Evolutionary conservation across 768 basidiomycete species (phyloP).

Genomic region (Auricularia sp.): DNA sequence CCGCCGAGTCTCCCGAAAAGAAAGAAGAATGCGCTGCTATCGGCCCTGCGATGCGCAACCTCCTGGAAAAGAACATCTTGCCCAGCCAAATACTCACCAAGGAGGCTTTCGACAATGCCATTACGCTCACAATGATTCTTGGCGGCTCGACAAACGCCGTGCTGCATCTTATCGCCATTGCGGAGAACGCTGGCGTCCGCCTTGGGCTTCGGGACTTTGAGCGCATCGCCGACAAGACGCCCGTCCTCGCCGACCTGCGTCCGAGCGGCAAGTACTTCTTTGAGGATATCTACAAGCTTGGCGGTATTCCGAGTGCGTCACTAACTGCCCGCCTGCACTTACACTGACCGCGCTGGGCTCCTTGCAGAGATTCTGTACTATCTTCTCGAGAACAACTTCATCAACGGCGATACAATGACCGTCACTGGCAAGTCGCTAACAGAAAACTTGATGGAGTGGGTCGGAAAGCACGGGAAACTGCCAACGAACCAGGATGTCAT

Average conservation of each 20-base stretch:
- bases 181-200: constrained; percentile 86
- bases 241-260: constrained; percentile 93
- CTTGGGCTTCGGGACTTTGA: constrained; percentile 91
- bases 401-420: constrained; percentile 85
- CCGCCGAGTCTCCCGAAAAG: constrained; percentile 88
- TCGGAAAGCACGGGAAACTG: constrained; percentile 66
- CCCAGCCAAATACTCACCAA: constrained; percentile 96
- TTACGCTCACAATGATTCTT: constrained; percentile 93
- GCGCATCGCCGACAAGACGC: constrained; percentile 78
- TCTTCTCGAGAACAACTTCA: constrained; percentile 74
- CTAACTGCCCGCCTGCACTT: background rate
- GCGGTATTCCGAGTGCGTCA: constrained; percentile 84
- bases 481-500: constrained; percentile 72
- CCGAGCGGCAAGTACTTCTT: constrained; percentile 98
- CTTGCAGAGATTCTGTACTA: constrained; percentile 69
- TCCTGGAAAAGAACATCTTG: constrained; percentile 84
- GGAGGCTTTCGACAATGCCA: constrained; percentile 94
- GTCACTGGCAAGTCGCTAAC: constrained; percentile 84
- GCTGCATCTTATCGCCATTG: constrained; percentile 91
- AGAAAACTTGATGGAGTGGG: constrained; percentile 89
- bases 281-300: constrained; percentile 93
- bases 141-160: constrained; percentile 98
- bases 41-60: constrained; percentile 74
- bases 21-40: constrained; percentile 68
- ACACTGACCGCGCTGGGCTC: background rate